Evolutionary conservation across 2,329 filamentous ascomycete genomes (phyloP), one percentile per base, ranked within the genome.

Genomic region (Xylariaceae sp.): DNA sequence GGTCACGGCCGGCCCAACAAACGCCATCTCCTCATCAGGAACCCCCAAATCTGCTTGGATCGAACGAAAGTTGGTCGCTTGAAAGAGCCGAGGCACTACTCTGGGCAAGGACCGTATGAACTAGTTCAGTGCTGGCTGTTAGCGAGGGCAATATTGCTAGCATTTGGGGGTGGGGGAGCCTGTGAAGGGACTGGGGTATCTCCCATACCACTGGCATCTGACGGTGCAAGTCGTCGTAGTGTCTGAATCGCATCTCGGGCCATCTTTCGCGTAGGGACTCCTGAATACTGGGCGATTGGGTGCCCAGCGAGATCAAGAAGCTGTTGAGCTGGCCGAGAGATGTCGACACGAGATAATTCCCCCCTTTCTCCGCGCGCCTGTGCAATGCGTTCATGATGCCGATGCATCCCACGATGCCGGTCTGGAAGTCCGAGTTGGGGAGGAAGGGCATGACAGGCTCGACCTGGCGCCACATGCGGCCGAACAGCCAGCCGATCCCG

Each of bases 391-490:
- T 51, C 45, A 59, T 53, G 40, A 58, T 50, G 6, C 41, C 56
- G 16, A 56, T 42, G 36, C 52, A 56, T 2, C 55, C 56, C 3
- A 54, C 51, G 31, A 57, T 55, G 4, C 55, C 55, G 5, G 55
- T 57, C 44, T 56, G 53, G 30, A 55, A 57, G 43, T 57, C 55
- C n/a, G 54, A 56, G 38, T 57, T 57, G 9, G 55, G 55, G 3
- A 57, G 38, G 24, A 57, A 54, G 12, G 56, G 55, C 48, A 57
- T 56, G 8, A 57, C 44, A 0, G 56, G 53, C 49, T 59, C 55
- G 31, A 52, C 48, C 8, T 41, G 32, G 13, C 40, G 48, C 57
- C 52, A 59, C 47, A 57, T 55, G n/a, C 46, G 42, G n/a, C 53
- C 52, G 31, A 57, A 57, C 16, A 55, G 24, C 55, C 55, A 58